These are phyloP conservation scores for Penicillium janthinellum DNA, from an alignment of 2,329 filamentous ascomycete species.

Conservation along the genomic window DNA sequence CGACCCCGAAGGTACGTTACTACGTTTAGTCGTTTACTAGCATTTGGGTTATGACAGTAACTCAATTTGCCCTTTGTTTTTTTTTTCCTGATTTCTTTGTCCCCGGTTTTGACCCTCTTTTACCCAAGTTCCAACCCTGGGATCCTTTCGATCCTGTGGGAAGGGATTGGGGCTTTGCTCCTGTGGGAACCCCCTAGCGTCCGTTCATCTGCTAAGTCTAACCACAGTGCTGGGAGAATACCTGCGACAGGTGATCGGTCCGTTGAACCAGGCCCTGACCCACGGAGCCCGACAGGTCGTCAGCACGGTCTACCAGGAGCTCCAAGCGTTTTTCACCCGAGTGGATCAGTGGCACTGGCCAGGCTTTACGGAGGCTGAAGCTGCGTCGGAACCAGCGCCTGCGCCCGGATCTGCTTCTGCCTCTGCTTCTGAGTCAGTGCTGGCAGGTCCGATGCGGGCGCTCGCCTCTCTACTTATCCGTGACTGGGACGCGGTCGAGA, in stretches of 20 bases:
- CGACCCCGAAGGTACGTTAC: slow-evolving; percentile 29
- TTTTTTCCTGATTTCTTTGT: neutral
- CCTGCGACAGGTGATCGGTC: slow-evolving; percentile 31
- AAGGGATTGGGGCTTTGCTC: neutral
- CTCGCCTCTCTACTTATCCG: slow-evolving; percentile 36
- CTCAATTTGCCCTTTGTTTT: neutral
- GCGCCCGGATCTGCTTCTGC: neutral
- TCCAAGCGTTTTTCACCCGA: slow-evolving; percentile 36
- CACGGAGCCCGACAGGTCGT: slow-evolving; percentile 40
- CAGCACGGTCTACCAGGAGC: slow-evolving; percentile 37
- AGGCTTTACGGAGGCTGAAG: neutral
- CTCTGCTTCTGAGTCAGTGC: slow-evolving; percentile 13
- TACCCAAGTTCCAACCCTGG: neutral
- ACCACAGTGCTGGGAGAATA: slow-evolving; percentile 35
- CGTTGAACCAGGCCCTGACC: slow-evolving; percentile 34
- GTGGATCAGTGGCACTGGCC: slow-evolving; percentile 31
- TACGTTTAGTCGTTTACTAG: neutral
- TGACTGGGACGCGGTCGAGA: slow-evolving; percentile 41
- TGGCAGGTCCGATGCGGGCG: slow-evolving; percentile 30
- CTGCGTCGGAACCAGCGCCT: too few relatives aligned
- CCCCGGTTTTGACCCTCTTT: neutral
- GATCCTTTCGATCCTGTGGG: neutral
- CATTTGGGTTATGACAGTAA: neutral
- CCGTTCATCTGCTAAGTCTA: slow-evolving; percentile 29
- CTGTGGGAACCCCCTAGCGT: slow-evolving; percentile 21